phyloP scores from a whole-genome alignment of 2,329 filamentous ascomycete species.

The Colletotrichum sp. region DNA sequence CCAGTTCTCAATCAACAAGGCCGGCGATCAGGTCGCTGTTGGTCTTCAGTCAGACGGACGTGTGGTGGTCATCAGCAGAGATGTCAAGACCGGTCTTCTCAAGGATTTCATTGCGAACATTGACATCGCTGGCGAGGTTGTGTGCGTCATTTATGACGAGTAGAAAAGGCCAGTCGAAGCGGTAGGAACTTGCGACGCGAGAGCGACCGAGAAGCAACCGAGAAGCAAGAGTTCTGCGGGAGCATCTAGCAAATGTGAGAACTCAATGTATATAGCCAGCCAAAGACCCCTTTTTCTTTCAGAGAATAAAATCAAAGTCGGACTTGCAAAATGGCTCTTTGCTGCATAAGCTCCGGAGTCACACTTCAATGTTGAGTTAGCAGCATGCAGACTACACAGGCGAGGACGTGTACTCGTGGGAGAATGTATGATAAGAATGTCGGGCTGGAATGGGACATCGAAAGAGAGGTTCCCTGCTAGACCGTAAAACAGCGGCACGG shows the following conservation, averaged over 20 bases:
- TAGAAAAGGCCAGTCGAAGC: not conserved
- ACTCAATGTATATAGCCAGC: not conserved
- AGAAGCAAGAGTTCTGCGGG: not conserved
- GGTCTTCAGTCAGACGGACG: constrained; percentile 67
- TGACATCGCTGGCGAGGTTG: constrained; percentile 47
- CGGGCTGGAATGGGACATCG: not conserved
- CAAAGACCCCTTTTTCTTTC: not conserved
- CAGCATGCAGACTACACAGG: not conserved
- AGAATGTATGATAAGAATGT: not conserved
- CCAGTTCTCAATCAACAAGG: constrained; percentile 69
- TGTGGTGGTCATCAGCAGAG: constrained; percentile 65
- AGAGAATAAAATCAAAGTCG: not conserved
- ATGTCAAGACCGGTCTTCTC: constrained; percentile 64
- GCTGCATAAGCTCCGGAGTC: not conserved
- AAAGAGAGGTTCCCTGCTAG: not conserved
- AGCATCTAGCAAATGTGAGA: not conserved
- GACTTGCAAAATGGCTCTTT: not conserved
- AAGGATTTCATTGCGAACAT: constrained; percentile 47
- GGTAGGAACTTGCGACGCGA: not conserved
- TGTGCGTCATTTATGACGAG: constrained; percentile 53
- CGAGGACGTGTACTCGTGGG: not conserved
- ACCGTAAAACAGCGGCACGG: not conserved
- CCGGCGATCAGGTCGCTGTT: constrained; percentile 68
- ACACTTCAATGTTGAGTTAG: not conserved
- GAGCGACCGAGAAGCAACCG: not conserved